Evolutionary conservation across 2,329 filamentous ascomycete species (phyloP).

Genomic region (Fusarium chuoi): DNA sequence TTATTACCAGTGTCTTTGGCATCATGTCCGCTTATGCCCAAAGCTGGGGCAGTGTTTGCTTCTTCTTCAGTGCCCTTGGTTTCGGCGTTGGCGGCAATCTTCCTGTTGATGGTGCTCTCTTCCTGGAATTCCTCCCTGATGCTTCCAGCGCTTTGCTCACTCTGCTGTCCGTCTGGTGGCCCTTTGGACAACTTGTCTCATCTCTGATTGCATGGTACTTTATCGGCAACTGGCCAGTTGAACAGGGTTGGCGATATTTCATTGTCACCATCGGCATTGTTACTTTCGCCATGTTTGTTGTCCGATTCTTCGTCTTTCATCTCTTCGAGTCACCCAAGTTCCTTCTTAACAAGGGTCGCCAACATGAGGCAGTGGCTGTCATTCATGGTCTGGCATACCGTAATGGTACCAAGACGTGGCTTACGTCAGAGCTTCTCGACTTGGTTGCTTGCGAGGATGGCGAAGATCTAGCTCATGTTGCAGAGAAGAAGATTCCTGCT

Average conservation of each 20-base stretch:
- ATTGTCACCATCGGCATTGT: slow-evolving; percentile 75
- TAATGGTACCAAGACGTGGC: slow-evolving; percentile 77
- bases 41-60: slow-evolving; percentile 73
- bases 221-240: slow-evolving; percentile 73
- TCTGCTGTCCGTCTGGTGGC: slow-evolving; percentile 88
- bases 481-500: slow-evolving; percentile 17
- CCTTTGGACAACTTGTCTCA: slow-evolving; percentile 79
- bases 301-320: slow-evolving; percentile 82
- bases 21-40: slow-evolving; percentile 74
- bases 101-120: slow-evolving; percentile 82
- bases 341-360: slow-evolving; percentile 78
- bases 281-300: slow-evolving; percentile 80
- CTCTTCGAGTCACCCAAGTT: slow-evolving; percentile 90
- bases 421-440: slow-evolving; percentile 76
- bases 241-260: slow-evolving; percentile 82
- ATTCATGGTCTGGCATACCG: slow-evolving; percentile 81
- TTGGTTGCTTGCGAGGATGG: slow-evolving; percentile 60
- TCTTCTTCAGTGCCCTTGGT: slow-evolving; percentile 69
- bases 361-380: slow-evolving; percentile 81
- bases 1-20: slow-evolving; percentile 80
- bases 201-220: slow-evolving; percentile 80
- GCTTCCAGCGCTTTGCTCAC: slow-evolving; percentile 79
- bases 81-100: slow-evolving; percentile 80
- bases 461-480: slow-evolving; percentile 35
- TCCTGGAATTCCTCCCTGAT: slow-evolving; percentile 84